These are phyloP conservation scores for Solanum sejunctum DNA, from an alignment of 257 asterid genomes.

Conservation along the genomic window DNA sequence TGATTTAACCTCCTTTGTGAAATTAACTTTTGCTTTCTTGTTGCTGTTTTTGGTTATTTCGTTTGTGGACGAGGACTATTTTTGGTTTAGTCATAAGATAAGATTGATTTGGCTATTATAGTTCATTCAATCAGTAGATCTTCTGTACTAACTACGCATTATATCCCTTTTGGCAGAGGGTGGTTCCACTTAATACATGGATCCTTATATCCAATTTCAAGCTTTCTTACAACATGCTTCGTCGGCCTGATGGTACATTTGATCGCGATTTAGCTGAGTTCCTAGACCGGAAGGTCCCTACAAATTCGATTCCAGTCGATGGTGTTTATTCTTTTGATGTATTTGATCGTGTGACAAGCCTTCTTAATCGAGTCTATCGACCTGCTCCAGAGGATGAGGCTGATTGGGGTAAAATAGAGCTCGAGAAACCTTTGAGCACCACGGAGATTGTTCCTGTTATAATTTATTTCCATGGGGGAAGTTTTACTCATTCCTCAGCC, in stretches of 20 bases:
- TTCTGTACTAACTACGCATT: not conserved
- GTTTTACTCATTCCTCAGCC: conserved; percentile 84
- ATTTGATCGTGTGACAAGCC: conserved; percentile 53
- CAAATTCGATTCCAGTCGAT: conserved; percentile 57
- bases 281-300: conserved; percentile 67
- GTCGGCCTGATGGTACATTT: conserved; percentile 84
- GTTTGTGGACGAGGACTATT: not conserved
- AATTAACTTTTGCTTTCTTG: conserved; percentile 2
- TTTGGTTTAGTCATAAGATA: not conserved
- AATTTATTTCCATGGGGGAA: conserved; percentile 84
- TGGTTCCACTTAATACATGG: conserved; percentile 87
- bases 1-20: not conserved
- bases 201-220: conserved; percentile 78
- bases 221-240: conserved; percentile 68
- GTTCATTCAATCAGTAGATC: not conserved
- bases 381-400: conserved; percentile 18
- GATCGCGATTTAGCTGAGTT: conserved; percentile 65
- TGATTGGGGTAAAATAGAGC: conserved; percentile 29
- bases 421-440: conserved; percentile 49
- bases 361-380: conserved; percentile 52
- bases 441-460: conserved; percentile 50
- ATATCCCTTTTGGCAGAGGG: conserved; percentile 29
- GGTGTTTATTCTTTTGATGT: conserved; percentile 72
- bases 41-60: conserved; percentile 17
- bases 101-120: not conserved